Evolutionary conservation across 2,329 filamentous ascomycete species (phyloP), one percentile per base, ranked within the genome.

Genomic region (Epichloe sibirici): DNA sequence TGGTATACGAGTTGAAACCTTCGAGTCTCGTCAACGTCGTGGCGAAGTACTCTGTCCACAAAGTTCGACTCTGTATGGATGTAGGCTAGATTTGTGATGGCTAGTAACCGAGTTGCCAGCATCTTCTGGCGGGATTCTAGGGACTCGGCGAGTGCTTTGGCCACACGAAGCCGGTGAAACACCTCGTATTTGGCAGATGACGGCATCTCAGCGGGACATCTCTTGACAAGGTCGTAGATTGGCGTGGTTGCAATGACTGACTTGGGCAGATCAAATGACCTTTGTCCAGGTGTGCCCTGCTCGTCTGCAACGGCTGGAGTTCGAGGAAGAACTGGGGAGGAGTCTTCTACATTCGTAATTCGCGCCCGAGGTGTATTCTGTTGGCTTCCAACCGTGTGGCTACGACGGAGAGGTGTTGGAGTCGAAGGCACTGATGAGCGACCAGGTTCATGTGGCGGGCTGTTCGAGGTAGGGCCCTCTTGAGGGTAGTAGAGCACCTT

Each of bases 1-100:
- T 98, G 94, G 62, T 94, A 94, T 3, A 89, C 85, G 25, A 98
- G 76, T 67, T 98, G 93, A 57, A 90, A 85, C 49, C 88, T 82
- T 55, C 90, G 84, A 2, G 90, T 90, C 66, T 95, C 89, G 62
- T 97, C 91, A 39, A 82, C 81, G 63, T 98, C 94, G 59, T 90
- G 85, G 57, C 88, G 87, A 49, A 95, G 76, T 43, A 96, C 80
- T 66, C 88, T 91, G 57, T 91, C 85, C 45, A 90, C 76, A 61
- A 98, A 95, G n/a, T 82, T 80, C 4, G 78, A 71, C 62, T 98
- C 94, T 2, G 78, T 77, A 59, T 94, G 85, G 51, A 97, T 88
- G 65, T 95, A 96, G 2, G 90, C 88, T 56, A 98, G 69, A 61
- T 97, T 98, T 25, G 88, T 86, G 55, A 97, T 84, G 13, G 91